A percentile compares a stretch with the other conserved stretches of the same genome.
phyloP scores from a whole-genome alignment of 2,329 filamentous ascomycete species.

The Colletotrichum graminicola region DNA sequence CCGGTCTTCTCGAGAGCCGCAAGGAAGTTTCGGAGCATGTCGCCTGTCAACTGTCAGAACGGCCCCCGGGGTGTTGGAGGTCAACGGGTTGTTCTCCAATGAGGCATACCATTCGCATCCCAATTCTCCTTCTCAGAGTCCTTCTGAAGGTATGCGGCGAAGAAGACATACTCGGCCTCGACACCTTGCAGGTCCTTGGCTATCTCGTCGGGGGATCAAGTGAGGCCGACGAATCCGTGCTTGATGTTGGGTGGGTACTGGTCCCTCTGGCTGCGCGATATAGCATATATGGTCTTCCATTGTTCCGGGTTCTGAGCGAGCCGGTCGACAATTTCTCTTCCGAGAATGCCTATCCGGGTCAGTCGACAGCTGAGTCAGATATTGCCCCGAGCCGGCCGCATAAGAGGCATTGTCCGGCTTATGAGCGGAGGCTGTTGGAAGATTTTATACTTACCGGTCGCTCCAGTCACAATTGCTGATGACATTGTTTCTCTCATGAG shows the following conservation, averaged over 20 bases:
- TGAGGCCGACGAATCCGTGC: conserved; percentile 45
- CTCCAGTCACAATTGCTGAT: conserved; percentile 41
- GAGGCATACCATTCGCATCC: conserved; percentile 46
- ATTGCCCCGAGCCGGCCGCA: neutral
- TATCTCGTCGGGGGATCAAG: conserved; percentile 44
- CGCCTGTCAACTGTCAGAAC: conserved; percentile 42
- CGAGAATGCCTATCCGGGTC: conserved; percentile 43
- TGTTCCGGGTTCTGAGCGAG: conserved; percentile 39
- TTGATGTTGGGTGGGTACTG: conserved; percentile 43
- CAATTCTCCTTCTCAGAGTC: conserved; percentile 45
- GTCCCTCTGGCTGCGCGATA: conserved; percentile 46
- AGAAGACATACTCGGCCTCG: conserved; percentile 46
- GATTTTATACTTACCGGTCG: conserved; percentile 19
- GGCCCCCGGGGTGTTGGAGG: neutral
- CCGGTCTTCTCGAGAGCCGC: conserved; percentile 57
- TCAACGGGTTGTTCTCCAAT: rapidly evolving
- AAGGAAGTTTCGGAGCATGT: conserved; percentile 63
- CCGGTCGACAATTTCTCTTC: conserved; percentile 46
- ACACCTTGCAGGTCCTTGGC: conserved; percentile 44
- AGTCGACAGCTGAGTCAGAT: neutral
- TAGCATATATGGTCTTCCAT: conserved; percentile 45
- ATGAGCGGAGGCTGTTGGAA: neutral
- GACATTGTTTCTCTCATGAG: conserved; percentile 25
- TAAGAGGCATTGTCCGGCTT: neutral
- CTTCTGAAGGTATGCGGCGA: conserved; percentile 46